Evolutionary conservation across 768 basidiomycete species (phyloP).

Genomic region (Porphyrellus cyaneotinctus): DNA sequence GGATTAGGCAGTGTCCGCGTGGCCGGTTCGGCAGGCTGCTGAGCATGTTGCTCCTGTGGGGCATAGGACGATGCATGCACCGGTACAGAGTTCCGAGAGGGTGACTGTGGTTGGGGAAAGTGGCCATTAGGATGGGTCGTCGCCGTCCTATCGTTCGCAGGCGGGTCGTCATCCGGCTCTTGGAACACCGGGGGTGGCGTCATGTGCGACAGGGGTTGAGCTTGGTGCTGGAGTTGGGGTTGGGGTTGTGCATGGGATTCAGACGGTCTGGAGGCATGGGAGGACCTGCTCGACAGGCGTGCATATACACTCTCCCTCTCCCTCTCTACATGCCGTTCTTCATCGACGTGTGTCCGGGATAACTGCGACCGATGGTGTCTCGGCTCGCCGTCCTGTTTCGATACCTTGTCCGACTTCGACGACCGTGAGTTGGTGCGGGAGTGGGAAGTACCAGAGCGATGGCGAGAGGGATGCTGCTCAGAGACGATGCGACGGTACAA

Average conservation of each 20-base stretch:
- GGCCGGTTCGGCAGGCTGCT: constrained; percentile 9
- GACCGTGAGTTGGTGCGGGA: constrained; percentile 57
- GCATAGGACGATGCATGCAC: not conserved
- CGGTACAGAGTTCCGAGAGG: constrained; percentile 13
- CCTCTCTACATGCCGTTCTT: constrained; percentile 37
- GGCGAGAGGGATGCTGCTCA: constrained; percentile 44
- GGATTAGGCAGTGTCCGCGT: not conserved
- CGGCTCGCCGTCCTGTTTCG: constrained; percentile 40
- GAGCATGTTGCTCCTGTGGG: constrained; percentile 5
- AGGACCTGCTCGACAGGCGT: constrained; percentile 41
- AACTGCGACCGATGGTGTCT: constrained; percentile 46
- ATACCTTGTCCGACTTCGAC: constrained; percentile 42
- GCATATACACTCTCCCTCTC: constrained; percentile 36
- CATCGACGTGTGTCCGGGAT: constrained; percentile 39
- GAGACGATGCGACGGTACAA: constrained; percentile 75
- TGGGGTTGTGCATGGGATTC: constrained; percentile 18
- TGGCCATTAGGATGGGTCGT: constrained; percentile 11
- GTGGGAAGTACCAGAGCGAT: constrained; percentile 43
- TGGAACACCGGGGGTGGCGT: constrained; percentile 29
- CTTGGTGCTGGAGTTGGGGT: too few species aligned
- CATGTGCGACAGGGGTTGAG: constrained; percentile 11
- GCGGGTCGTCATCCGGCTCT: constrained; percentile 31
- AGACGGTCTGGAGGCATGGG: constrained; percentile 36
- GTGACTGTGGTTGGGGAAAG: constrained; percentile 11
- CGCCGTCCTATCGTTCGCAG: constrained; percentile 7